Percentiles rank a stretch among this genome's conserved stretches.
These are phyloP conservation scores for Schizonepeta tenuifolia DNA, from an alignment of 257 asterid genomes.

Conservation along the genomic window DNA sequence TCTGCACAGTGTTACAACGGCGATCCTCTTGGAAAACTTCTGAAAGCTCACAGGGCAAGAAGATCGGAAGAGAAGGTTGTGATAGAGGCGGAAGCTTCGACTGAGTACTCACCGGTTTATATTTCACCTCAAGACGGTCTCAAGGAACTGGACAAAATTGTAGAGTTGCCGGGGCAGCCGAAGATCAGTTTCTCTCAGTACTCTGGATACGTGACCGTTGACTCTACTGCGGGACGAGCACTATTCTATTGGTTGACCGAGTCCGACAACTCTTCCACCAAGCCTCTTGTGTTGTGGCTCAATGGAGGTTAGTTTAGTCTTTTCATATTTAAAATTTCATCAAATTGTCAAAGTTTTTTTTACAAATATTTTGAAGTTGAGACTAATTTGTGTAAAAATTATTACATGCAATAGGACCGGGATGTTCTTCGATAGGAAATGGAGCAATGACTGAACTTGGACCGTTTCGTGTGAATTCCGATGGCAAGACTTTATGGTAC, in stretches of 20 bases:
- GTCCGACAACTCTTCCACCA: slow-evolving; percentile 36
- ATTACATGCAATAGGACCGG: slow-evolving; percentile 51
- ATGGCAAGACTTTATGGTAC: slow-evolving; percentile 52
- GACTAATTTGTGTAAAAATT: not conserved
- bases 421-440: slow-evolving; percentile 65
- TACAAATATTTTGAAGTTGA: no score
- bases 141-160: slow-evolving; percentile 35
- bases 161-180: slow-evolving; percentile 45
- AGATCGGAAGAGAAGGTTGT: not conserved
- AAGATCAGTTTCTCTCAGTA: slow-evolving; percentile 42
- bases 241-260: slow-evolving; percentile 46
- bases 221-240: slow-evolving; percentile 46
- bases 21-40: slow-evolving; percentile 30
- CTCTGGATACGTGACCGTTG: slow-evolving; percentile 49
- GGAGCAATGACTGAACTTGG: slow-evolving; percentile 70
- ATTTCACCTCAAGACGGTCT: slow-evolving; percentile 34
- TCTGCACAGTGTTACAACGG: slow-evolving; percentile 34
- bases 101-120: slow-evolving; percentile 34
- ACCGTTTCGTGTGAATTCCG: slow-evolving; percentile 57
- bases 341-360: no score
- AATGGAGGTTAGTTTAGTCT: slow-evolving; percentile 41
- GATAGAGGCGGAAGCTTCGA: not conserved
- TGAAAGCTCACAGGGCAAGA: slow-evolving; percentile 17
- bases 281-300: slow-evolving; percentile 51
- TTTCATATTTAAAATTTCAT: no score